Evolutionary conservation across 768 basidiomycete species (phyloP).

Genomic region (Lentinula detonsa): DNA sequence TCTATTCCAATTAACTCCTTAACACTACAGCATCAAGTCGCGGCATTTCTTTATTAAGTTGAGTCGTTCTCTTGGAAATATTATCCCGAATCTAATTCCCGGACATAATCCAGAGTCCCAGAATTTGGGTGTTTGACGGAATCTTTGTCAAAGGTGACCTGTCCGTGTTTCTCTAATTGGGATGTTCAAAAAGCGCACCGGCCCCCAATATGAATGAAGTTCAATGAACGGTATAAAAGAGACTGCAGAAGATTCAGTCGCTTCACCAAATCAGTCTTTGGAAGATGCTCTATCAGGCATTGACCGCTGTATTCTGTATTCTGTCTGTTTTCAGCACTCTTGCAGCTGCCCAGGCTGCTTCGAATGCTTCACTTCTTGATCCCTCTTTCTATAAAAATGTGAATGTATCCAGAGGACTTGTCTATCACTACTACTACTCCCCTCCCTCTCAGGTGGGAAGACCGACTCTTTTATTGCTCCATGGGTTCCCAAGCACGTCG

Average conservation of each 20-base stretch:
- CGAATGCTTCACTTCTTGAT: conserved; percentile 14
- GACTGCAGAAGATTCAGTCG: background rate
- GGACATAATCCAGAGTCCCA: no score
- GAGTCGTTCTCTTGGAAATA: no score
- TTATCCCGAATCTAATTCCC: no score
- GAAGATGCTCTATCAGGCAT: background rate
- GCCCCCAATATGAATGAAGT: no score
- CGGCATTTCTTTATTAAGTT: no score
- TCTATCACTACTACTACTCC: conserved; percentile 14
- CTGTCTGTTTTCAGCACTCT: background rate
- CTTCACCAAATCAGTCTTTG: background rate
- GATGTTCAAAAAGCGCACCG: no score
- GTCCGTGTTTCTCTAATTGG: no score
- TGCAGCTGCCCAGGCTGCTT: background rate
- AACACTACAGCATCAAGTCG: no score
- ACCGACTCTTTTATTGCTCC: conserved; percentile 35
- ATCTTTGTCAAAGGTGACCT: no score
- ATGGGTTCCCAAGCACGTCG: conserved; percentile 38
- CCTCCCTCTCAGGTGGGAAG: conserved; percentile 8
- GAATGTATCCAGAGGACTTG: conserved; percentile 15
- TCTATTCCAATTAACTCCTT: no score
- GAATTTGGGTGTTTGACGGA: no score
- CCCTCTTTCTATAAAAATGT: conserved; percentile 11
- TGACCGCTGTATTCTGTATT: background rate
- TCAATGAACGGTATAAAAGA: no score